Evolutionary conservation across 2,329 filamentous ascomycete genomes (phyloP), one percentile per base, ranked within the genome.

Genomic region (Didymella sp.): DNA sequence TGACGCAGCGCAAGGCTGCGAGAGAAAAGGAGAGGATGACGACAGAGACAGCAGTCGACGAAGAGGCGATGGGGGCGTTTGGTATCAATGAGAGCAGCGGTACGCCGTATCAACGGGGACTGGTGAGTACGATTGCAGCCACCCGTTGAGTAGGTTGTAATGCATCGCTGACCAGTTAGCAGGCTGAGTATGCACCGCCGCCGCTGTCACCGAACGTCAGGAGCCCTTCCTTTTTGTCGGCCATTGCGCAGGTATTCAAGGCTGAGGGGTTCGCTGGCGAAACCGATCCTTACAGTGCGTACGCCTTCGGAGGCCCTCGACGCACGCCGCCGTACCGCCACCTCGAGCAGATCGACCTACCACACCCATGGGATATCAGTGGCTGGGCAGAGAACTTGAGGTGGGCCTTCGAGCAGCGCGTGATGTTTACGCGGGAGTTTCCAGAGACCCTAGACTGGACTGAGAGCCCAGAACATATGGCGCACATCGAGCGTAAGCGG

Each of bases 311-410:
- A 8, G 65, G 66, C 8, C 67, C 65, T 6, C 64, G 68, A 4
- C 28, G 38, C 4, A 27, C 19, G 1, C 45, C 62, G 4, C 68
- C 65, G 11, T 72, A 60, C 49, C 68, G 67, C 19, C 25, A 44
- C 19, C 64, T 70, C 1, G 43, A 62, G 19, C 52, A 52, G 17
- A 54, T 70, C 30, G 24, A 31, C 2, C 49, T 46, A 6, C 65
- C 61, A 24, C 19, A 61, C 21, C 31, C 40, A 35, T 46, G 47
- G 25, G 69, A 71, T 22, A 28, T 58, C 15, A 64, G 63, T 33
- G 56, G 43, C 13, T 73, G 68, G 65, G 66, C 68, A 1, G 69
- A 71, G 51, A 70, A 71, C 19, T 25, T 71, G 12, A 52, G 67
- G 8, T 71, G 66, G 65, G 62, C 62, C 0, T 54, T 45, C 2